phyloP scores from a whole-genome alignment of 2,329 filamentous ascomycete species.

The Aspergillus ibericus region DNA sequence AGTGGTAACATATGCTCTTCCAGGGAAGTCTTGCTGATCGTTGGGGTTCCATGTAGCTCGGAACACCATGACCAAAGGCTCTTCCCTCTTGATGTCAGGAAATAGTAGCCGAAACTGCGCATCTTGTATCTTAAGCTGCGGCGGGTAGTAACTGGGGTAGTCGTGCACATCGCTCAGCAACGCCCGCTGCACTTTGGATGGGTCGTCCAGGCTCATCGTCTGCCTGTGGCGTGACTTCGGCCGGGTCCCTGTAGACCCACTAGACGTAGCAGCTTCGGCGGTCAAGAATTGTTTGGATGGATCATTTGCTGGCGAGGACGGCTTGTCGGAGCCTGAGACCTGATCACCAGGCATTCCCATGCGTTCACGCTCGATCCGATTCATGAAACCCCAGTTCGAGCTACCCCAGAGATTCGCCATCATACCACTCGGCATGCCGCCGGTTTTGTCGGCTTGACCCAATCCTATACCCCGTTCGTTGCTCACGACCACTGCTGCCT shows the following conservation, averaged over 20 bases:
- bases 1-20: constrained; percentile 83
- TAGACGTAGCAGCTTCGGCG: constrained; percentile 21
- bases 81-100: constrained; percentile 71
- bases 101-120: constrained; percentile 92
- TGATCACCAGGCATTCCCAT: constrained; percentile 36
- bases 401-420: constrained; percentile 95
- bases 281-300: constrained; percentile 23
- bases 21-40: constrained; percentile 73
- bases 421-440: constrained; percentile 77
- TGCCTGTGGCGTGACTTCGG: constrained; percentile 50
- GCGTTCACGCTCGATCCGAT: constrained; percentile 60
- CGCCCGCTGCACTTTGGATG: constrained; percentile 36
- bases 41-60: constrained; percentile 83
- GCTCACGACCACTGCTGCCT: constrained; percentile 76
- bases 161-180: constrained; percentile 46
- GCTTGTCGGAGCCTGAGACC: constrained; percentile 15
- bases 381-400: constrained; percentile 73
- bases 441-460: constrained; percentile 61
- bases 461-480: constrained; percentile 70
- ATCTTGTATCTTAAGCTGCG: constrained; percentile 80
- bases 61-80: constrained; percentile 89
- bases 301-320: constrained; percentile 28
- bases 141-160: constrained; percentile 74
- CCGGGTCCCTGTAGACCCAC: constrained; percentile 24
- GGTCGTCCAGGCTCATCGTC: constrained; percentile 56